Base-by-base conservation (phyloP, 2,329 filamentous ascomycete species). In the Cercospora canescens region DNA sequence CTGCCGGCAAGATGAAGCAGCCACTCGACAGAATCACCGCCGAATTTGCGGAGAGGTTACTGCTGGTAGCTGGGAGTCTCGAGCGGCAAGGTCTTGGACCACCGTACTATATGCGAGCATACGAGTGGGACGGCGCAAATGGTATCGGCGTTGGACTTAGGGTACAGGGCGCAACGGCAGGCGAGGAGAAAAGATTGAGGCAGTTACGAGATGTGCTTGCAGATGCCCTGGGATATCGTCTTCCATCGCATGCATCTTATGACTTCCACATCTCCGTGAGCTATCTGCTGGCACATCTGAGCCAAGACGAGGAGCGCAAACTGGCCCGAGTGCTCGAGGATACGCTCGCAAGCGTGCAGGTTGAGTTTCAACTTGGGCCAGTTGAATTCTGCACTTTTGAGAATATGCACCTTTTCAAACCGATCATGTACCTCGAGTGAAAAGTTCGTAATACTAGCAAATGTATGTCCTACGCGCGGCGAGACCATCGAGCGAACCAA, bases 1-100 rank as follows among this genome's bases (percentile, higher is more conserved):
- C 60, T 26, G 28, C 32, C 11, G 60, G 52, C 8, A 63, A 63
- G n/a, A 34, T 41, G 39, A n/a, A 48, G 50, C 60, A 63, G 32
- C 35, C 60, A 21, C 50, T 63, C 9, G 52, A 41, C 7, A 16
- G 54, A 24, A 56, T 48, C 24, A 63, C 50, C n/a, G 6, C 14
- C 6, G 60, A 63, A 18, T 56, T 63, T 35, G 34, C 24, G 0
- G 14, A 21, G 2, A 26, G 39, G 14, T 24, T 60, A 16, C 28
- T 24, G 24, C 14, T 12, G 14, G 14, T 60, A 12, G 26, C 37
- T 39, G 45, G 37, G 9, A 18, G n/a, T 60, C n/a, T 32, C 26
- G n/a, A 50, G 4, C 9, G 24, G 14, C 21, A 7, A 2, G 3
- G 34, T 12, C 58, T 60, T 21, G 28, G 58, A 2, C 58, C 58